Evolutionary conservation across 768 basidiomycete genomes (phyloP).

Genomic region (Suillus subalutaceus): DNA sequence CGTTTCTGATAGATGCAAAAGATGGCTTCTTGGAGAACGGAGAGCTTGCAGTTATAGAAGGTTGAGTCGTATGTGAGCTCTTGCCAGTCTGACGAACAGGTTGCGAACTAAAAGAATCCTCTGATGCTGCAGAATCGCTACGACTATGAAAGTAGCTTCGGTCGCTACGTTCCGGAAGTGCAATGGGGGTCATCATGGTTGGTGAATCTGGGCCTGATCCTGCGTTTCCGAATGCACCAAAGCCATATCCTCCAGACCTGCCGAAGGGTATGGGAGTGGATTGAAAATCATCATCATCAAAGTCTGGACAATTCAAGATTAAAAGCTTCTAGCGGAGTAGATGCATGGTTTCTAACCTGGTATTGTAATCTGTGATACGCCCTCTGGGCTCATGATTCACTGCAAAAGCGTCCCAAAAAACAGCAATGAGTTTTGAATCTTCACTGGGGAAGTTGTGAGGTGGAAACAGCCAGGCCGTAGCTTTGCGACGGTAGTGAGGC

Average conservation of each 20-base stretch:
- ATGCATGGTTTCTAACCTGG: constrained; percentile 46
- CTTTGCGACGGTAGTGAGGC: neutral
- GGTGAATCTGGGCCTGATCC: constrained; percentile 69
- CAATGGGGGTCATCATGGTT: constrained; percentile 54
- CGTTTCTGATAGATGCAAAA: constrained; percentile 85
- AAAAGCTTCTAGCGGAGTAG: constrained; percentile 12
- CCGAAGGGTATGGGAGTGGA: constrained; percentile 72
- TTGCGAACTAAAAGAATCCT: constrained; percentile 70
- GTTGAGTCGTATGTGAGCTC: constrained; percentile 65
- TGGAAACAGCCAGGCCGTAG: neutral
- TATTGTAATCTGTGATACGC: constrained; percentile 61
- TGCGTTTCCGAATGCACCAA: constrained; percentile 37
- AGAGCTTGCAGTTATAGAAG: constrained; percentile 54
- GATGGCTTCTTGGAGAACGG: constrained; percentile 80
- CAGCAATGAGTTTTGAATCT: neutral
- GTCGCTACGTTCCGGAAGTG: constrained; percentile 40
- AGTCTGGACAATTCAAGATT: constrained; percentile 49
- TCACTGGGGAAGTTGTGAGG: neutral
- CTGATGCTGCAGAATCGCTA: constrained; percentile 78
- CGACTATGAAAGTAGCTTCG: constrained; percentile 74
- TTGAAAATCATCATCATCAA: constrained; percentile 73
- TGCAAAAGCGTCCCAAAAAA: neutral
- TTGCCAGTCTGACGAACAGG: constrained; percentile 58
- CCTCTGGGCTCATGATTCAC: constrained; percentile 20
- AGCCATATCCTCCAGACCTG: constrained; percentile 54